Base-by-base conservation (phyloP, 2,329 filamentous ascomycete species). In the Pseudocercospora vitis region DNA sequence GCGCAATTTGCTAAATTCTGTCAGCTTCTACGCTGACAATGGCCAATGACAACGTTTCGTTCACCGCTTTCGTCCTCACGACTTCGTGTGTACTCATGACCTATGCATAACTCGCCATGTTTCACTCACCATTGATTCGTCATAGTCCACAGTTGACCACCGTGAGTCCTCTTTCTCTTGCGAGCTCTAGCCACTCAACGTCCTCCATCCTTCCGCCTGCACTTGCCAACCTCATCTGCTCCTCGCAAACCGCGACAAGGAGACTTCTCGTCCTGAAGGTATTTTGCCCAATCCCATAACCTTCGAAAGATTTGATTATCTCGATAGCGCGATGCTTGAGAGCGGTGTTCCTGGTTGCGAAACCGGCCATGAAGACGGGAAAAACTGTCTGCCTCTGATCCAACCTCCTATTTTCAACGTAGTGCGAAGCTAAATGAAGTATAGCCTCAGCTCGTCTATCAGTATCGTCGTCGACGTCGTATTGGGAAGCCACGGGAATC, bases 351-450 rank as follows among this genome's bases (percentile, higher is more conserved):
- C 63, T 67, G 1, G 71, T 68, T 8, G 74, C 74, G 14, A 76
- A 72, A 3, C 79, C 80, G 0, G 79, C 77, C 53, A 83, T 73
- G 62, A 83, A 82, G 0, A 81, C 59, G 0, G 80, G 79, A 56
- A 82, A 81, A 2, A 79, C 70, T 3, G 78, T 63, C 52, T 77
- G 77, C 18, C 76, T 72, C 12, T 73, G 71, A 4, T 77, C 72
- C 11, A 72, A 68, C 8, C 71, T 71, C 3, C 8, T 4, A 2
- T 66, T 65, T 14, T 69, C 67, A 3, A 76, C 63, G 1, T 77
- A 72, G 7, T 68, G 66, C 24, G 72, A 68, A 4, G 74, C 73
- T 11, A 78, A 68, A 7, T 73, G 68, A 1, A 81, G 63, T 42
- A 82, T 78, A 33, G 74, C 69, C 8, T 66, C 62, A 14, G 72